Evolutionary conservation across 2,329 filamentous ascomycete genomes (phyloP), one percentile per base, ranked within the genome.

Genomic region (Ophiostoma sp.): DNA sequence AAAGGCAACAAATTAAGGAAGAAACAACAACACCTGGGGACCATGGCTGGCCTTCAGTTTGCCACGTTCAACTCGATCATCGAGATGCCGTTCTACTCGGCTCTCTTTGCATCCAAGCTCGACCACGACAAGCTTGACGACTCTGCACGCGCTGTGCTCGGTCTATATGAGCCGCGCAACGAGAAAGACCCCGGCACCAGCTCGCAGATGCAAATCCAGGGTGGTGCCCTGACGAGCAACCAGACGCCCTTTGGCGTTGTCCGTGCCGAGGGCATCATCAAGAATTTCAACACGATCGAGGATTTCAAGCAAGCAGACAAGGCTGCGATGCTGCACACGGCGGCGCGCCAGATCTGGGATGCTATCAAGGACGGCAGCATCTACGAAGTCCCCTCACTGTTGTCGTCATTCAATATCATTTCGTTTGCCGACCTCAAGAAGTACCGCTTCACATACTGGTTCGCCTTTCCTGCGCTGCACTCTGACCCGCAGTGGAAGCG

Each of bases 371-470:
- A 99, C 79, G 94, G 93, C 69, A 96, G 92, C 55, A 97, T 99
- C 73, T 98, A 96, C 79, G 95, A 93, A 9, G 91, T 94, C 66
- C 95, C 95, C 2, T 97, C 94, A 4, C 84, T 98, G 2, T 87
- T 99, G 18, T 88, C 92, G 4, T 95, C 92, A 6, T 98, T 97
- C 77, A 85, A 91, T 40, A 87, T 96, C 69, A 87, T 98, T 63
- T 97, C 92, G 16, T 99, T 92, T 77, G 94, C 95, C 71, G 94
- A 99, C 76, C 84, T 99, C 45, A 99, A 99, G 78, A 97, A 96
- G 76, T 98, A 98, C 80, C 92, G 89, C 71, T 97, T 98, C 76
- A 92, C 90, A n/a, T 98, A 98, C 79, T 96, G 96, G 88, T 98
- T 98, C 78, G 94, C 90, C 5, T 99, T 96, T 75, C 95, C 95